These are phyloP conservation scores for Tetragonia tetragonoides DNA, from an alignment of 148 eudicot genomes.

Conservation along the genomic window DNA sequence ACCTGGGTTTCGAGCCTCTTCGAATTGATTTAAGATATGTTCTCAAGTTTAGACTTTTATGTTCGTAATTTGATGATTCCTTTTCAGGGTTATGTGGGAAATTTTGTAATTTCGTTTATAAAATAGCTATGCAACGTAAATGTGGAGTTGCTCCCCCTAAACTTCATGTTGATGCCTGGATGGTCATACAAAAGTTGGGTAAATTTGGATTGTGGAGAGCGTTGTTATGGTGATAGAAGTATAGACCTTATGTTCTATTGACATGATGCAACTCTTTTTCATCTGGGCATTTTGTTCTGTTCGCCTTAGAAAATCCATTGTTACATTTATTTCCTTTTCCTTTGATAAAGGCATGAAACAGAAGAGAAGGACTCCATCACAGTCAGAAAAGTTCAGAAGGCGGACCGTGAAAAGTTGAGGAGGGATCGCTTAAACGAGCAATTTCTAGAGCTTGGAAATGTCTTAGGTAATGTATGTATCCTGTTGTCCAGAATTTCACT, in stretches of 20 bases:
- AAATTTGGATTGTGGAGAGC: background rate
- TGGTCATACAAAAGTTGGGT: background rate
- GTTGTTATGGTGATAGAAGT: background rate
- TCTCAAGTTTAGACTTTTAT: background rate
- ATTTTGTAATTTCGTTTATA: too few relatives aligned
- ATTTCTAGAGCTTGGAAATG: slow-evolving; percentile 55
- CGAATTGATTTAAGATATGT: too few relatives aligned
- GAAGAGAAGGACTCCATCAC: slow-evolving; percentile 40
- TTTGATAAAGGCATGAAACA: slow-evolving; percentile 35
- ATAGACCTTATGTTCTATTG: background rate
- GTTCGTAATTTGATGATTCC: slow-evolving; percentile 3
- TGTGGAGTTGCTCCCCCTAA: background rate
- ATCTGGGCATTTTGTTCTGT: background rate
- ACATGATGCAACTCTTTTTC: background rate
- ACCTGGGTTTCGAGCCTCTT: slow-evolving; percentile 5
- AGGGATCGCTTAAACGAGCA: slow-evolving; percentile 64
- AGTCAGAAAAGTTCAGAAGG: slow-evolving; percentile 69
- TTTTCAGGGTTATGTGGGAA: background rate
- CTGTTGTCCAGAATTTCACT: background rate
- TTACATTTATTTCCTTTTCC: background rate
- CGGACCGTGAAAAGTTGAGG: slow-evolving; percentile 74
- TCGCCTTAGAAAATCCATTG: background rate
- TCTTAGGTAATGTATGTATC: slow-evolving; percentile 39
- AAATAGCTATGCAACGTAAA: background rate
- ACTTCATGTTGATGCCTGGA: background rate